Conservation (phyloP, 2,329 filamentous ascomycete genomes). For the Aspergillus sp. region DNA sequence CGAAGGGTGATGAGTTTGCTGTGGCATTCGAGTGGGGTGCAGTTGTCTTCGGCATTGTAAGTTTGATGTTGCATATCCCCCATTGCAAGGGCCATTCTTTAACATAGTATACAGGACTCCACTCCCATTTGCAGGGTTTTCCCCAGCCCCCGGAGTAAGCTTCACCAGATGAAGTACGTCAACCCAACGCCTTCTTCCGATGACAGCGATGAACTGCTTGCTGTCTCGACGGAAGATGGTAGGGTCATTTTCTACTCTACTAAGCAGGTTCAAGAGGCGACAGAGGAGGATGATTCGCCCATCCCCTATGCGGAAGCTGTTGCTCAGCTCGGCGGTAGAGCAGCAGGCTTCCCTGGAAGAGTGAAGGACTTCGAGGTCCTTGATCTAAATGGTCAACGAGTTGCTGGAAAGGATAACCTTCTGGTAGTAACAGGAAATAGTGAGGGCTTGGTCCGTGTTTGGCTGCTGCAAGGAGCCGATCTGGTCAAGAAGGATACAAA, state of each 20-base stretch:
- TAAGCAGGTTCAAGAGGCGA: conserved; percentile 42
- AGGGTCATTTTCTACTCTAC: conserved; percentile 82
- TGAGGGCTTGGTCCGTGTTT: conserved; percentile 81
- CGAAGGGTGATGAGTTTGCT: conserved; percentile 76
- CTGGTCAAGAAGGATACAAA: conserved; percentile 25
- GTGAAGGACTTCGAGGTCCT: conserved; percentile 87
- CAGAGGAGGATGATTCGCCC: conserved; percentile 52
- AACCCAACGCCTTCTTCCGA: conserved; percentile 45
- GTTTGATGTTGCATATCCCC: conserved; percentile 17
- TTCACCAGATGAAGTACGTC: conserved; percentile 80
- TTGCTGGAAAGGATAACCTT: conserved; percentile 41
- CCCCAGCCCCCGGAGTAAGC: conserved; percentile 69
- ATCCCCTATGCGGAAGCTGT: conserved; percentile 63
- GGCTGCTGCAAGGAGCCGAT: conserved; percentile 56
- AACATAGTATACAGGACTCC: conserved; percentile 59
- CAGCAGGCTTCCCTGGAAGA: conserved; percentile 65
- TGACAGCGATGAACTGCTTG: conserved; percentile 60
- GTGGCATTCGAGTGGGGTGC: conserved; percentile 86
- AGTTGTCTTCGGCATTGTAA: conserved; percentile 76
- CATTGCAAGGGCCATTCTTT: background rate
- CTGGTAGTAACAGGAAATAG: conserved; percentile 76
- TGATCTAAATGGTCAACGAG: conserved; percentile 41
- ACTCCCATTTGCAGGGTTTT: conserved; percentile 74
- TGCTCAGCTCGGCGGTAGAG: conserved; percentile 76
- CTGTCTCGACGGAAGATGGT: conserved; percentile 87